Percentiles rank a stretch among this genome's conserved stretches.
Evolutionary conservation across 129 eudicot genomes (phyloP).

Genomic region (Lonicera japonica): DNA sequence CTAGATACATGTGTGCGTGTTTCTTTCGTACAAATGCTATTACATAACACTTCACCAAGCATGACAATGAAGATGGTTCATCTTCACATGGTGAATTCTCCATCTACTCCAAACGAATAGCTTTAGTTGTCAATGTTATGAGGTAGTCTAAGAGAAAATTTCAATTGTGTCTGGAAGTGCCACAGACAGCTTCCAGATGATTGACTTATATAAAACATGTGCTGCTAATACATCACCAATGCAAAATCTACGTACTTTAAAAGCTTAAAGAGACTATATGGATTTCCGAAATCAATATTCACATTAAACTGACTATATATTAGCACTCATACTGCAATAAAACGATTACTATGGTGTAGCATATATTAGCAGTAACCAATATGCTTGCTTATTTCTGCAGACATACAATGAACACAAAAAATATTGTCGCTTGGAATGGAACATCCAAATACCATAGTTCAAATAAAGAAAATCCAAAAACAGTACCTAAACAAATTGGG

Average conservation of each 20-base stretch:
- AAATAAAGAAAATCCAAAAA: conserved; percentile 3
- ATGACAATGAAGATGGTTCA: too few relatives aligned
- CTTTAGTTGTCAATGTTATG: background rate
- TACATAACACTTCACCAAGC: too few relatives aligned
- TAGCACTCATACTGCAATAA: background rate
- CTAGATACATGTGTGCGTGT: too few relatives aligned
- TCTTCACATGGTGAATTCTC: background rate
- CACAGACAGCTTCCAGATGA: background rate
- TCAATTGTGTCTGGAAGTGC: background rate
- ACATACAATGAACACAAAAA: background rate
- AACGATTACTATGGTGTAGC: background rate
- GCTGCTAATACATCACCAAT: background rate
- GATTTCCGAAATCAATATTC: too few relatives aligned
- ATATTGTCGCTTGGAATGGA: background rate
- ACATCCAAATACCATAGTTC: background rate
- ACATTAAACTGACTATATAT: too few relatives aligned
- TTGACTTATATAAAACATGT: background rate
- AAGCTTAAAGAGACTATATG: background rate
- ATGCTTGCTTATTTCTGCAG: background rate
- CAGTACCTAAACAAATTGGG: conserved; percentile 78
- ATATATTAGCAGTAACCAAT: background rate
- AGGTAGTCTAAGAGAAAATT: background rate
- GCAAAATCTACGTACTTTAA: background rate
- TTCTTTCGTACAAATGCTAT: too few relatives aligned
- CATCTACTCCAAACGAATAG: background rate